A percentile compares a stretch with the other conserved stretches of the same genome.
These are phyloP conservation scores for Aspergillus costaricaensis DNA, from an alignment of 2,329 filamentous ascomycete genomes.

Conservation along the genomic window DNA sequence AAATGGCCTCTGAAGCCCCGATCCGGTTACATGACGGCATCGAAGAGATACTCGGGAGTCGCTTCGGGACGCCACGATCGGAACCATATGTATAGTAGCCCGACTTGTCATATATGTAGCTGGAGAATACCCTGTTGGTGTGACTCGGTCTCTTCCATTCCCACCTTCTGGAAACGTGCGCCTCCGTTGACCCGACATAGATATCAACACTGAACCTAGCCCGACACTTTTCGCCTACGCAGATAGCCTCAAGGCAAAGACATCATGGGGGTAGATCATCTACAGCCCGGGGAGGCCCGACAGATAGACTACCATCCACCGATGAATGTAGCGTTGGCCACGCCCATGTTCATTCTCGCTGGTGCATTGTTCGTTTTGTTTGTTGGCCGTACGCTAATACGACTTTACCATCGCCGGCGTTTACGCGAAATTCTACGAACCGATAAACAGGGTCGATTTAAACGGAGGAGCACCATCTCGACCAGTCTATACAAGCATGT, in stretches of 20 bases:
- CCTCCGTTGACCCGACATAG: background rate
- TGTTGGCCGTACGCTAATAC: constrained; percentile 24
- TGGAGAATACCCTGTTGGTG: background rate
- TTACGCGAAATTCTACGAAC: constrained; percentile 20
- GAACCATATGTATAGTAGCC: background rate
- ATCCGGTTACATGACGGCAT: constrained; percentile 23
- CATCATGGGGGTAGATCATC: constrained; percentile 36
- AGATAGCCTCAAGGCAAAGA: constrained; percentile 10
- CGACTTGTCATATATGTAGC: constrained; percentile 6
- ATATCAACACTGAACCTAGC: background rate
- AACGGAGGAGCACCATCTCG: constrained; percentile 16
- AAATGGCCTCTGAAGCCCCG: background rate
- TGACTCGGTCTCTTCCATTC: too few species aligned
- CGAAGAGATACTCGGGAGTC: background rate
- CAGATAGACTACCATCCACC: constrained; percentile 26
- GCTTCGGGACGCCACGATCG: constrained; percentile 7
- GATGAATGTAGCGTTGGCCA: constrained; percentile 36
- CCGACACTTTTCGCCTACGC: background rate
- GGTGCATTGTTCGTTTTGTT: constrained; percentile 29
- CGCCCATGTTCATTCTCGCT: constrained; percentile 33
- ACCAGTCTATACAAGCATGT: constrained; percentile 43
- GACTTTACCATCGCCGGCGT: constrained; percentile 28
- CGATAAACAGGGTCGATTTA: constrained; percentile 26
- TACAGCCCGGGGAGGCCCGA: constrained; percentile 28
- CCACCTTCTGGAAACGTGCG: too few species aligned